These are phyloP conservation scores for Nymphaea thermarum DNA, from an alignment of 164 flowering plant genomes.

Conservation along the genomic window DNA sequence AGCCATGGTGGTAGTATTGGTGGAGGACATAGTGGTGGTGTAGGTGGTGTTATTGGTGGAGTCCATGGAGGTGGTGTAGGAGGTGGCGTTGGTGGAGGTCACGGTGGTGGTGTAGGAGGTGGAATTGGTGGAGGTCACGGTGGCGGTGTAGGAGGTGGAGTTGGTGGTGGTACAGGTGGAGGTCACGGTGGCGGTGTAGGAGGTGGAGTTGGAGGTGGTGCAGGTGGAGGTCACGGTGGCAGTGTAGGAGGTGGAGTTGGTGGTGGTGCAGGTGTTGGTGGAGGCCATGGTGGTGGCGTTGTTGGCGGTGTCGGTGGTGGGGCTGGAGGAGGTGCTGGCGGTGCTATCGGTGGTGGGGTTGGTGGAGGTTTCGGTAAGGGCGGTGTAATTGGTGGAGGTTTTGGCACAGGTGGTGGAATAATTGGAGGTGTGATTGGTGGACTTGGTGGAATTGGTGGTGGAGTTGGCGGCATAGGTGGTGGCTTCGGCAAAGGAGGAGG, in stretches of 20 bases:
- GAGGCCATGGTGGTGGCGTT: constrained; percentile 2
- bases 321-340: not conserved
- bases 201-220: constrained; percentile 6
- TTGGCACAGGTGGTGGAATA: constrained; percentile 1
- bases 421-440: constrained; percentile 3
- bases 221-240: constrained; percentile 12
- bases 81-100: constrained; percentile 18
- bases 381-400: constrained; percentile 5
- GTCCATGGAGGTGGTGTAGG: constrained; percentile 6
- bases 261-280: constrained; percentile 5
- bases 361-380: constrained; percentile 8
- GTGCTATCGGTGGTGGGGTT: not conserved
- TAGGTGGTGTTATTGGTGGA: constrained; percentile 12
- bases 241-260: constrained; percentile 12
- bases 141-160: constrained; percentile 10
- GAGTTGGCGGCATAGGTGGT: constrained; percentile 3
- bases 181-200: constrained; percentile 1
- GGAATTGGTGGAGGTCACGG: constrained; percentile 27
- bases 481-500: constrained; percentile 6
- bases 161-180: constrained; percentile 6
- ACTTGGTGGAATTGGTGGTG: constrained; percentile 1
- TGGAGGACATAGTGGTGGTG: constrained; percentile 7
- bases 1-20: constrained; percentile 13
- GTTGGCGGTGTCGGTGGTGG: constrained; percentile 1
- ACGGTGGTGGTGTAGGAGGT: constrained; percentile 14